Conservation (phyloP, 2,329 filamentous ascomycete genomes). For the Aspergillus novofumigatus region DNA sequence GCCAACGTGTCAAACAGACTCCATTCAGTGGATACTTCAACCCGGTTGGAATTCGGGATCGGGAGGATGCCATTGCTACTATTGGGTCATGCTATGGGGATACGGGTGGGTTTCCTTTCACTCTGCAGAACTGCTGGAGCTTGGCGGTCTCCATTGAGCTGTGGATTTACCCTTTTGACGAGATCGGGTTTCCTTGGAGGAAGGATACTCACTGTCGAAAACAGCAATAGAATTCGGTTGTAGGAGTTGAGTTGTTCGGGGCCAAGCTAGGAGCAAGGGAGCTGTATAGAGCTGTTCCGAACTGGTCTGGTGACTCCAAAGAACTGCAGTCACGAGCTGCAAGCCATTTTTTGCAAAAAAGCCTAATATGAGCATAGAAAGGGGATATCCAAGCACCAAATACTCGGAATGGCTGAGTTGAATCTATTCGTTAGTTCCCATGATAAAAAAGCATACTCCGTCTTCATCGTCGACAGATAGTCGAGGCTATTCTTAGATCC, state of each 20-base stretch:
- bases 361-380: neutral
- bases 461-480: neutral
- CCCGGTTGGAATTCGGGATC: neutral
- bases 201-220: neutral
- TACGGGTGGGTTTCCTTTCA: neutral
- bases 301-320: neutral
- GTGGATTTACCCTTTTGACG: neutral
- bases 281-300: neutral
- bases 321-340: neutral
- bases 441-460: neutral
- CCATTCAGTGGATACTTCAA: neutral
- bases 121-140: neutral
- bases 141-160: neutral
- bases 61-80: neutral
- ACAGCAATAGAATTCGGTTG: neutral
- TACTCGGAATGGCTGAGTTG: neutral
- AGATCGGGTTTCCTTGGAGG: neutral
- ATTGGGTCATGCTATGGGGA: neutral
- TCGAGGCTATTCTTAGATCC: neutral
- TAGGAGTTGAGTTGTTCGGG: neutral
- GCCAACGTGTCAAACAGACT: neutral
- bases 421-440: neutral
- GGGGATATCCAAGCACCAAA: neutral
- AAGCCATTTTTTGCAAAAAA: neutral
- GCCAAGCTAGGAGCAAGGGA: too few species aligned